Conservation (phyloP, 345 rosid genomes). For the Lepidium didymum region DNA sequence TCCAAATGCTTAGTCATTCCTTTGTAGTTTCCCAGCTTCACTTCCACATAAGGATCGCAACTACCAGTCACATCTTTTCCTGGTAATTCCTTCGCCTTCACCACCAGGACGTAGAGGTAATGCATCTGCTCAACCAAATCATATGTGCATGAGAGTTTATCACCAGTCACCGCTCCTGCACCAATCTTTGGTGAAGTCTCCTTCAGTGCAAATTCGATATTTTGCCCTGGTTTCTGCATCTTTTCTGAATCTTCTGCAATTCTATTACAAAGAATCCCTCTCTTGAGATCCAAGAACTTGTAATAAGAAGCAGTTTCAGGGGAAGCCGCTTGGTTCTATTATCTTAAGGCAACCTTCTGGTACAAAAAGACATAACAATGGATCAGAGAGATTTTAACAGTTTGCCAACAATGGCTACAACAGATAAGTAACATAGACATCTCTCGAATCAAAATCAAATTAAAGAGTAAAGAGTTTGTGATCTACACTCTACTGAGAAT, state of each 20-base stretch:
- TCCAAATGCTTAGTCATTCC: constrained; percentile 84
- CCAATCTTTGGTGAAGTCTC: constrained; percentile 96
- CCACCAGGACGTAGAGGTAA: constrained; percentile 82
- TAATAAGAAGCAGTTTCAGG: constrained; percentile 5
- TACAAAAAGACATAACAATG: neutral
- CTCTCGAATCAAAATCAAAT: neutral
- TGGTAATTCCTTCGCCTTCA: constrained; percentile 86
- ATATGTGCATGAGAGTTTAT: constrained; percentile 84
- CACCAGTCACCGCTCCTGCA: constrained; percentile 54
- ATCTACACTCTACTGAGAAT: constrained; percentile 16
- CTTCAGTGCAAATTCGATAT: constrained; percentile 69
- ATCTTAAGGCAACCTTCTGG: neutral
- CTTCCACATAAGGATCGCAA: constrained; percentile 91
- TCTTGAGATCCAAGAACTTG: constrained; percentile 12
- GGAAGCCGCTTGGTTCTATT: constrained; percentile 5
- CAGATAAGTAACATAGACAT: constrained; percentile 1
- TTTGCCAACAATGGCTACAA: neutral
- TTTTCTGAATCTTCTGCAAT: constrained; percentile 19
- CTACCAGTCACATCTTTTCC: constrained; percentile 77
- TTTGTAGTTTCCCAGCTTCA: constrained; percentile 84
- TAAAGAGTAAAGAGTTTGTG: neutral
- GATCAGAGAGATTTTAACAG: constrained; percentile 16
- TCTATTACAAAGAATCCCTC: neutral
- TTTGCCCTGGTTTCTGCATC: constrained; percentile 80
- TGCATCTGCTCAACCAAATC: constrained; percentile 99